phyloP scores from a whole-genome alignment of 2,329 filamentous ascomycete genomes.

The Dothistroma septosporum region DNA sequence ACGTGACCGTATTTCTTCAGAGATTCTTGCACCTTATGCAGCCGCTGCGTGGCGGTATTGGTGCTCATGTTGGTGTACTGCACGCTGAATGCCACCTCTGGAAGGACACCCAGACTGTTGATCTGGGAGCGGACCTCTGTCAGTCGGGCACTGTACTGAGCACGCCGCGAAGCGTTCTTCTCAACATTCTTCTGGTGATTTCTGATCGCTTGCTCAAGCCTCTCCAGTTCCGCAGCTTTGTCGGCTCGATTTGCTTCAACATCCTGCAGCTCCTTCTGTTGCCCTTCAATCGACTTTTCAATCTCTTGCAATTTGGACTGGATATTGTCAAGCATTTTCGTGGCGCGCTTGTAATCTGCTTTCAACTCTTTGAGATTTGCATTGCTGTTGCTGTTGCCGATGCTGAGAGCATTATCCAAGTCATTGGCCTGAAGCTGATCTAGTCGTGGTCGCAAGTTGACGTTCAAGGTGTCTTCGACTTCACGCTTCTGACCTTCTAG shows the following conservation, averaged over 20 bases:
- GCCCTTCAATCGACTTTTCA: conserved; percentile 66
- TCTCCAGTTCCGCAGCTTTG: conserved; percentile 68
- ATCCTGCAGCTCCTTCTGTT: conserved; percentile 52
- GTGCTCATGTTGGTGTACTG: conserved; percentile 74
- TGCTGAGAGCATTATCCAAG: conserved; percentile 56
- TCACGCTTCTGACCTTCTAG: conserved; percentile 76
- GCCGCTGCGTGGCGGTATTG: conserved; percentile 60
- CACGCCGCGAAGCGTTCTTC: conserved; percentile 85
- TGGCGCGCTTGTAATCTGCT: conserved; percentile 73
- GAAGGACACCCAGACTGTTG: conserved; percentile 84
- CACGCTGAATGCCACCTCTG: conserved; percentile 88
- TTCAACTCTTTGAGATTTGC: conserved; percentile 71
- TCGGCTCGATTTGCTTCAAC: conserved; percentile 58
- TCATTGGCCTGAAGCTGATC: conserved; percentile 79
- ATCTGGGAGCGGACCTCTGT: conserved; percentile 84
- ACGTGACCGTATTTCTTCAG: conserved; percentile 96
- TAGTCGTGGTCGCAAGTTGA: conserved; percentile 80
- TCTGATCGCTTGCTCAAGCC: conserved; percentile 72
- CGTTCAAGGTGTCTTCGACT: conserved; percentile 81
- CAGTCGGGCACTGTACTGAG: conserved; percentile 69
- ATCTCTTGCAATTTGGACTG: conserved; percentile 67
- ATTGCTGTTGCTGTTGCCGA: conserved; percentile 53
- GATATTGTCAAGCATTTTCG: conserved; percentile 63
- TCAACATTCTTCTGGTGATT: conserved; percentile 86
- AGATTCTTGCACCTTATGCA: conserved; percentile 87